Evolutionary conservation across 805 yeast species (phyloP).

Genomic region (Nakazawaea siamensis): DNA sequence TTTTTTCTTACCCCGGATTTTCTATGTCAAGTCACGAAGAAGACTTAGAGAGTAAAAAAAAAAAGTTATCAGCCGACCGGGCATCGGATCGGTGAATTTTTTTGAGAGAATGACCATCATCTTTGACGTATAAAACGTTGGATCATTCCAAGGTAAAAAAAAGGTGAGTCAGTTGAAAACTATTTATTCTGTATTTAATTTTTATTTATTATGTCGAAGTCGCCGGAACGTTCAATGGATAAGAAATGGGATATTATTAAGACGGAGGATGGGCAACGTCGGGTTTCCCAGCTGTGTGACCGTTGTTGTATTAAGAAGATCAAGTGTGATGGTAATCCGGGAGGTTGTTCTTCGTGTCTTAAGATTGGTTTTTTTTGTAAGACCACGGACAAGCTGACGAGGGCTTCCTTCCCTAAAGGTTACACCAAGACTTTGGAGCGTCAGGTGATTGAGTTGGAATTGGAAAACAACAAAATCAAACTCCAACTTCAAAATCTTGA

Average conservation of each 20-base stretch:
- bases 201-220: background rate
- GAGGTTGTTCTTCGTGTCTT: slow-evolving; percentile 58
- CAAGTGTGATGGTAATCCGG: slow-evolving; percentile 65
- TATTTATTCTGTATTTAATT: background rate
- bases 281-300: slow-evolving; percentile 78
- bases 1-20: slow-evolving; percentile 4
- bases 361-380: slow-evolving; percentile 61
- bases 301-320: slow-evolving; percentile 71
- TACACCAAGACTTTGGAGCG: slow-evolving; percentile 70
- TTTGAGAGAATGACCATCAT: too few relatives aligned
- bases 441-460: slow-evolving; percentile 52
- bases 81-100: too few relatives aligned
- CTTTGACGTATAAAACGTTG: too few relatives aligned
- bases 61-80: too few relatives aligned
- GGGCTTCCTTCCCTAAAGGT: slow-evolving; percentile 76
- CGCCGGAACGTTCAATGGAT: background rate
- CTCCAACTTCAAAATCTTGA: slow-evolving; percentile 15
- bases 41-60: too few relatives aligned
- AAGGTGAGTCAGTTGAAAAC: background rate
- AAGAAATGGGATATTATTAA: slow-evolving; percentile 19
- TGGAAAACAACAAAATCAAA: slow-evolving; percentile 35
- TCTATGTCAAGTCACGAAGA: too few relatives aligned
- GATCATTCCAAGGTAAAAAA: too few relatives aligned
- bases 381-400: slow-evolving; percentile 63
- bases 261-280: slow-evolving; percentile 28